Percentiles rank a stretch among this genome's conserved stretches.
Conservation (phyloP, 306 rosid genomes). For the Cucumis hystrix region DNA sequence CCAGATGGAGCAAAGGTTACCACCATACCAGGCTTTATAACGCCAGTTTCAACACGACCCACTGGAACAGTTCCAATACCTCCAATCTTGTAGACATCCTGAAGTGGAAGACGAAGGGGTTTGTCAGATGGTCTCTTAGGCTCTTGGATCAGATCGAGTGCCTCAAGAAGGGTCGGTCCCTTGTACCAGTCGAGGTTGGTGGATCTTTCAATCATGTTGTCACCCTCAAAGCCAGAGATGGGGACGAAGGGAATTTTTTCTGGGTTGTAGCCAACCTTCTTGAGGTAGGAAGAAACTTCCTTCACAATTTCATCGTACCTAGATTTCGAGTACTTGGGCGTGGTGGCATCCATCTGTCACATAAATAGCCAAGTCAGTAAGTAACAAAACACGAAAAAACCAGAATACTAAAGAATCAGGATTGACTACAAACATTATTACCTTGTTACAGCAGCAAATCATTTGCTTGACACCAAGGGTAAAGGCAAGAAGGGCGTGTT, state of each 20-base stretch:
- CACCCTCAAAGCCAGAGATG: conserved; percentile 91
- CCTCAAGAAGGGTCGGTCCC: conserved; percentile 91
- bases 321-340: conserved; percentile 77
- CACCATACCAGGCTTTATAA: conserved; percentile 62
- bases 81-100: conserved; percentile 96
- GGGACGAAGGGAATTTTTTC: conserved; percentile 80
- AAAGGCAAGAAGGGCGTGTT: conserved; percentile 86
- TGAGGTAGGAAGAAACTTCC: conserved; percentile 86
- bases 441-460: conserved; percentile 96
- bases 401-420: background rate
- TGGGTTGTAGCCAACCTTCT: conserved; percentile 89
- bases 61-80: conserved; percentile 95
- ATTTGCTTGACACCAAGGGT: conserved; percentile 91
- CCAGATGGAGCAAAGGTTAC: conserved; percentile 71
- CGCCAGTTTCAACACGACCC: conserved; percentile 83
- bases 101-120: conserved; percentile 83
- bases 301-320: conserved; percentile 85
- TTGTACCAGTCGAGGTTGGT: conserved; percentile 95
- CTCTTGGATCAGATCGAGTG: conserved; percentile 61
- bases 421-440: background rate
- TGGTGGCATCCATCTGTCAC: conserved; percentile 78
- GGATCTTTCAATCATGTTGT: conserved; percentile 86
- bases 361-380: background rate
- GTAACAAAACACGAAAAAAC: background rate
- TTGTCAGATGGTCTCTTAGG: conserved; percentile 90